Evolutionary conservation across 805 yeast species (phyloP), one percentile per base, ranked within the genome.

Genomic region (Starmera dryadoides): DNA sequence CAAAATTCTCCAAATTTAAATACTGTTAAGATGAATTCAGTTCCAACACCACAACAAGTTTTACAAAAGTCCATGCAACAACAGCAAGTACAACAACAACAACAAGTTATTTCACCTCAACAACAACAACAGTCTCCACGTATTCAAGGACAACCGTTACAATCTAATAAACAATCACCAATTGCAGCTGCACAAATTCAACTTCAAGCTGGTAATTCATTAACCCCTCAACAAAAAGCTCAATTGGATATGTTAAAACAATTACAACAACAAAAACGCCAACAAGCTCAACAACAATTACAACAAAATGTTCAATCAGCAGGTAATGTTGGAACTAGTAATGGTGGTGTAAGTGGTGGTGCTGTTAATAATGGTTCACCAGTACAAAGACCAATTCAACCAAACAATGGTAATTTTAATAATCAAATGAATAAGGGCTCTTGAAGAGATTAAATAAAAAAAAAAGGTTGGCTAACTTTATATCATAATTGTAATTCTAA

Each of bases 11-110:
- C 32, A 16, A 30, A 8, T 30, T 15, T 30, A 11, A 15, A 41
- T 15, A 44, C 40, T 22, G 30, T 36, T 3, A 41, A 33, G 29
- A 33, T 44, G 9, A 30, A 23, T 3, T 18, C 42, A 7, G 55
- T 56, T 14, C 58, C 68, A 28, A 63, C 71, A 1, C 71, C 72
- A 3, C 73, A 69, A 39, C 73, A 68, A 42, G 50, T 45, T 28
- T 63, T 42, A 28, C 63, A 56, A 40, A 12, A 25, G 12, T n/a
- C 28, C 9, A 25, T 25, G 28, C n/a, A n/a, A n/a, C n/a, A n/a
- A n/a, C n/a, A n/a, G n/a, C 28, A 25, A 25, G 12, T 12, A 25
- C 28, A n/a, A n/a, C 71, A 62, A 42, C 55, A 66, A 23, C 71
- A 62, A 39, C 19, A 28, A 2, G 28, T 17, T 11, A 11, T 20